Evolutionary conservation across 257 asterid genomes (phyloP).

Genomic region (Solanum sparsipilum): DNA sequence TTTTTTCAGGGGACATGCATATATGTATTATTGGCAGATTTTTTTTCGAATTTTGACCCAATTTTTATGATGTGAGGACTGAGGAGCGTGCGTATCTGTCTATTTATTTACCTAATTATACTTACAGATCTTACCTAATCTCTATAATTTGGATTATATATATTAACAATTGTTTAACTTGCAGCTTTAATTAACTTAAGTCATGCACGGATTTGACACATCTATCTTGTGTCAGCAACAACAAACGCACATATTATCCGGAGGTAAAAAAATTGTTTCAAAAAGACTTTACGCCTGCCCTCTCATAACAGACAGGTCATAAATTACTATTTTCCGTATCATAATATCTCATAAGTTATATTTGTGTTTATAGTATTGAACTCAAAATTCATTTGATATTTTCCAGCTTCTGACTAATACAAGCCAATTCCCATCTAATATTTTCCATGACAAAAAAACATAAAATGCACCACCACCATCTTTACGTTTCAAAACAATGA

Average conservation of each 20-base stretch:
- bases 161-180: background rate
- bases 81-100: background rate
- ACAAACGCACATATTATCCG: background rate
- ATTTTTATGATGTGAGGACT: background rate
- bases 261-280: background rate
- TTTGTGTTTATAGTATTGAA: background rate
- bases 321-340: too few species aligned
- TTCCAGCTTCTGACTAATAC: too few species aligned
- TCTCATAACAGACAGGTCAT: background rate
- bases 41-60: background rate
- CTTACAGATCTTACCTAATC: background rate
- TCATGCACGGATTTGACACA: background rate
- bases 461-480: background rate
- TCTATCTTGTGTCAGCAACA: background rate
- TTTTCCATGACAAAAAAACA: background rate
- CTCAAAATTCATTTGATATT: background rate
- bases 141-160: background rate
- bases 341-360: too few species aligned
- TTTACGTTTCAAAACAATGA: background rate
- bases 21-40: background rate
- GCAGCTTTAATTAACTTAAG: background rate
- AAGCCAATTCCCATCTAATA: background rate
- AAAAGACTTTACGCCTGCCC: accelerated
- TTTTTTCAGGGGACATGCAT: background rate
- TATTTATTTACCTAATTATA: background rate